Base-by-base conservation (phyloP, 1,139 yeast species). In the Suhomyces taliae region DNA sequence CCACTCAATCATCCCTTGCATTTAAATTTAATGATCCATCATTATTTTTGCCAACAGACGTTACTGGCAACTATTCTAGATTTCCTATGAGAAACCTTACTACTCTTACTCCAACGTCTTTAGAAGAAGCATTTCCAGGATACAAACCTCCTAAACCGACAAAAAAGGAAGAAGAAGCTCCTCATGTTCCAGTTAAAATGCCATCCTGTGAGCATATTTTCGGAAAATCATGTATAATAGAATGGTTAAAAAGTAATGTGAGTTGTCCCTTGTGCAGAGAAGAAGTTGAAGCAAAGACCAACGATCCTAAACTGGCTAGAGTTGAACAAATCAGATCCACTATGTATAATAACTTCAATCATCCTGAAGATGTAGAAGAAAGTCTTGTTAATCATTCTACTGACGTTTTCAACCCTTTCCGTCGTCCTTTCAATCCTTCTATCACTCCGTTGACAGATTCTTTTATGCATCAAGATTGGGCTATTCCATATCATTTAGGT, bases 211-310 rank as follows among this genome's bases (percentile, higher is more conserved):
- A 65, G 11, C 79, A 74, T 53, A 55, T 72, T 0, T 74, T 74
- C 53, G 79, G 79, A 8, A 65, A 66, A 49, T 57, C 70, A 8
- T 74, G 79, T 54, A 70, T 74, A 27, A 60, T 72, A 4, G 78
- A 73, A 49, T 74, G 79, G 79, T 58, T 74, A 34, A 66, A 67
- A 50, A 58, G 60, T 37, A 68, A 72, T 53, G 76, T 70, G 6
- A 71, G 74, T 52, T 74, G 79, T 56, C 79, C 79, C 8, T 60
- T 74, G 40, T 74, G 79, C 48, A 61, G 79, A n/a, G 66, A 69
- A 51, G 77, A 74, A 53, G 78, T 74, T 19, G 64, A 57, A 41
- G 55, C 63, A 39, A 44, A 50, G 27, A 42, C 44, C 27, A 47
- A 43, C 24, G 64, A 62, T 46, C 63, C 69, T 2, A 53, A 56